Evolutionary conservation across 2,329 filamentous ascomycete species (phyloP).

Genomic region (Aspergillus pseudotamarii): DNA sequence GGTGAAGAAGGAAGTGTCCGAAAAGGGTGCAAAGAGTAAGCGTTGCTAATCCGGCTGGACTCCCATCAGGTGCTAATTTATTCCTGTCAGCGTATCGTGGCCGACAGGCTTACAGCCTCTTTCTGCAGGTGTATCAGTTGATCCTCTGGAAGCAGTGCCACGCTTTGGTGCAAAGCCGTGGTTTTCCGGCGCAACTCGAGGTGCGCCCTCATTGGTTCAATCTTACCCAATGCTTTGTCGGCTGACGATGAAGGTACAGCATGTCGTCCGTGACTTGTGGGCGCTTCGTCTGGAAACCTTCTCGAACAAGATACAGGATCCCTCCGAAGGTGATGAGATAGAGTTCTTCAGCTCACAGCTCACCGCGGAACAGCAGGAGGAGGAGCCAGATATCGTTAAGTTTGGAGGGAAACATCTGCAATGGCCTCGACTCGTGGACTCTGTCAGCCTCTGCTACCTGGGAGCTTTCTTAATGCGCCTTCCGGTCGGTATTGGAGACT

Average conservation of each 20-base stretch:
- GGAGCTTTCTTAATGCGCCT: slow-evolving; percentile 74
- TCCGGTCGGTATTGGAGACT: slow-evolving; percentile 73
- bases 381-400: slow-evolving; percentile 37
- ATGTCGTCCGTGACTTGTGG: slow-evolving; percentile 83
- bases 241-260: slow-evolving; percentile 32
- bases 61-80: slow-evolving; percentile 50
- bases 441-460: slow-evolving; percentile 77
- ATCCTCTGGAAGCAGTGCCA: slow-evolving; percentile 79
- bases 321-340: slow-evolving; percentile 40
- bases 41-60: background rate
- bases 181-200: slow-evolving; percentile 74
- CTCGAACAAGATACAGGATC: slow-evolving; percentile 47
- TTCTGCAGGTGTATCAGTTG: slow-evolving; percentile 81
- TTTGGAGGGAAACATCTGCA: slow-evolving; percentile 36
- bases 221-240: background rate
- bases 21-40: slow-evolving; percentile 55
- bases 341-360: slow-evolving; percentile 64
- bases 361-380: slow-evolving; percentile 47
- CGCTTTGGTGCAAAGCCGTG: slow-evolving; percentile 69
- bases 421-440: slow-evolving; percentile 72
- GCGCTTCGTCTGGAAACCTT: slow-evolving; percentile 68
- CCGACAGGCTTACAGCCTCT: slow-evolving; percentile 72
- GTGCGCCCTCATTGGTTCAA: slow-evolving; percentile 36
- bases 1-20: slow-evolving; percentile 57
- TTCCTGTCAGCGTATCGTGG: slow-evolving; percentile 57